Base-by-base conservation (phyloP, 805 yeast species). In the Isabelozyma rhagii region DNA sequence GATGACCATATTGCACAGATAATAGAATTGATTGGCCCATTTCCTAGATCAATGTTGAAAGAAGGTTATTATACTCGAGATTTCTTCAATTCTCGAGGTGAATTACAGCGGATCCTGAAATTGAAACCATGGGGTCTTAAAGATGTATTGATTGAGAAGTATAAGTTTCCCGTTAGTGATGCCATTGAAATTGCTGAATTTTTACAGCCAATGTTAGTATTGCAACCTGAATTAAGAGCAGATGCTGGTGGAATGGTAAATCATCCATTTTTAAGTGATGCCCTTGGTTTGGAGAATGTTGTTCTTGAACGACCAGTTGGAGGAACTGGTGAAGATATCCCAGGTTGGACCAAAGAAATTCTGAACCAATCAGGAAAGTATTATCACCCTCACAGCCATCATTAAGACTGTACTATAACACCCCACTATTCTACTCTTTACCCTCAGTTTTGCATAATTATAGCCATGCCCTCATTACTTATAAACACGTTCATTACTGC, bases 1-100 rank as follows among this genome's bases (percentile, higher is more conserved):
- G 97, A 93, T 62, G 99, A 94, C 66, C 99, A 94, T 66, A 78
- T 94, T 58, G 98, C 98, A 0, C 98, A 94, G 66, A 89, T 94
- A 11, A 84, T 94, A 36, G 98, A 93, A 66, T 73, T 89, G 14
- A 63, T 89, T 47, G 93, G 96, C 1, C 77, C 80, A 31, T 72
- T 87, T 48, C 96, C 96, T 2, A 58, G 80, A 13, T 72, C 76
- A 44, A 62, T 85, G 58, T 65, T 86, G 47, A 73, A 79, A 66
- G 77, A 82, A 55, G 85, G 91, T 44, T 78, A 79, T 64, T 77
- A 84, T 73, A 67, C 88, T 8, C 62, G 80, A 50, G 81, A 83
- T 61, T 79, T 82, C 59, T 84, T 87, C 78, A 81, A 84, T 68
- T 71, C 82, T 1, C 71, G 81, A 52, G 90, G 89, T 14, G 85